Percentiles rank a stretch among this genome's conserved stretches.
These are phyloP conservation scores for Vicia villosa DNA, from an alignment of 306 rosid species.

Conservation along the genomic window DNA sequence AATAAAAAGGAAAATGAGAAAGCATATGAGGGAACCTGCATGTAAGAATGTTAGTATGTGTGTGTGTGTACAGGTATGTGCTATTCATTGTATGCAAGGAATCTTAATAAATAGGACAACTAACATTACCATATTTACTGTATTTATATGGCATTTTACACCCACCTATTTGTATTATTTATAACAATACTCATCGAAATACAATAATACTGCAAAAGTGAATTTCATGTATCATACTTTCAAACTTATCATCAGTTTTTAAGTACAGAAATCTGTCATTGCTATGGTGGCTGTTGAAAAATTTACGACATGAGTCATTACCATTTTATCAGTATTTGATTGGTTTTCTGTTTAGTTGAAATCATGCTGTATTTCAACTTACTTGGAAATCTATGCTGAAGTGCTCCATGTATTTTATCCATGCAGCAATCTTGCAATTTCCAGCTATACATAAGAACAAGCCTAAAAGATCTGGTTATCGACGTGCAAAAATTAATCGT, in stretches of 20 bases:
- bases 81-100: background rate
- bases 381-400: constrained; percentile 25
- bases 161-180: background rate
- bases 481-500: constrained; percentile 82
- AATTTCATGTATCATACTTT: constrained; percentile 10
- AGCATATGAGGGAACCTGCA: background rate
- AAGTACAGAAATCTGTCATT: constrained; percentile 11
- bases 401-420: constrained; percentile 39
- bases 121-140: background rate
- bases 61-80: background rate
- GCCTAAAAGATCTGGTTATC: constrained; percentile 82
- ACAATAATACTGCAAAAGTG: background rate
- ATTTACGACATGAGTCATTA: constrained; percentile 16
- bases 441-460: constrained; percentile 82
- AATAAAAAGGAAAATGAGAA: background rate
- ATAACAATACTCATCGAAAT: constrained; percentile 2
- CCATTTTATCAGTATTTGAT: background rate
- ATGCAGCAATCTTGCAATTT: constrained; percentile 87
- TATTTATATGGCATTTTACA: background rate
- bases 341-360: constrained; percentile 17
- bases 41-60: background rate
- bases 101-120: background rate
- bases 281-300: constrained; percentile 16
- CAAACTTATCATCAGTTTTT: background rate
- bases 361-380: constrained; percentile 30